Base-by-base conservation (phyloP, 2,329 filamentous ascomycete species). In the Aspergillus carbonarius region DNA sequence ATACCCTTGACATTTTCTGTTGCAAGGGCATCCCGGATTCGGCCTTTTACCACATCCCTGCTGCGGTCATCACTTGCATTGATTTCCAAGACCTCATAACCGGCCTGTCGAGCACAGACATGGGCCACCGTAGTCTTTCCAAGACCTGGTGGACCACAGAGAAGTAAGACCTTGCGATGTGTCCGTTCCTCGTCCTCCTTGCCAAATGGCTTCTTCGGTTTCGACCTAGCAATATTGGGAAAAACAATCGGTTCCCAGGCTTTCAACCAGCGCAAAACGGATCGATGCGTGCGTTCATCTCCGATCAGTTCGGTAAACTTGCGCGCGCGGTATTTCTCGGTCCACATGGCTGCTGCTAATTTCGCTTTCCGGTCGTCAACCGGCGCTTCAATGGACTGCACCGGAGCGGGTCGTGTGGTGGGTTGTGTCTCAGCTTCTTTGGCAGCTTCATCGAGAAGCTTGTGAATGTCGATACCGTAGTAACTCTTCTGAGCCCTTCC, bases 61-160 rank as follows among this genome's bases (percentile, higher is more conserved):
- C 92, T 96, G 68, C 95, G 85, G 71, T 99, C 96, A 70, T 99
- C 95, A 68, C 93, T 98, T 8, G 96, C 95, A 68, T 99, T 99
- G 76, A 99, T 96, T 73, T 99, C 95, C 71, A 98, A 85, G 1
- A 96, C 90, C 69, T 98, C 95, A 68, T 99, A 99, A 0, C 95
- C 95, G 5, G 95, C 95, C 76, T 99, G 95, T 66, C 83, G 88
- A 0, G 96, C 96, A 72, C 95, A 98, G 0, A 99, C 95, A 75
- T 99, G 95, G 1, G 95, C 95, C 49, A 99, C 76, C 0, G 95
- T 99, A 0, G 95, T 99, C 79, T 99, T 99, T 27, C 95, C 95
- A 10, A 99, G 80, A 1, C 95, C 95, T 0, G 95, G 95, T 0
- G 95, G 92, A 0, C 95, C 96, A 0, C 93, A 93, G 15, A 99